phyloP scores from a whole-genome alignment of 257 asterid species.

The Salvia rosmarinus region DNA sequence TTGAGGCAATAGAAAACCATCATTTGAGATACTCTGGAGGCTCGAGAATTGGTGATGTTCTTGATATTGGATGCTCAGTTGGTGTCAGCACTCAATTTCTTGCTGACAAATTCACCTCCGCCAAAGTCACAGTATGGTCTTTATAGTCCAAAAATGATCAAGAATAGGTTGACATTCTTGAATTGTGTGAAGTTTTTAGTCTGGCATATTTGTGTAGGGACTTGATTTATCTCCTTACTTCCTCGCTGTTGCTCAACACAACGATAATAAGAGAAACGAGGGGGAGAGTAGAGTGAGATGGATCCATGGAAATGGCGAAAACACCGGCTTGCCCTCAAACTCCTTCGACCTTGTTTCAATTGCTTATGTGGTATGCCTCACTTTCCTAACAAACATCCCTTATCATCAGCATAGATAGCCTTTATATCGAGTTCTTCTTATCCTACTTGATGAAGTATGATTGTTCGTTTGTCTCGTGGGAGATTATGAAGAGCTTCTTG shows the following conservation, averaged over 20 bases:
- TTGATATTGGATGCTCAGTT: constrained; percentile 92
- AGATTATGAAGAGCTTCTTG: constrained; percentile 14
- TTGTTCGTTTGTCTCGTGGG: not conserved
- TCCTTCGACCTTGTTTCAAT: constrained; percentile 87
- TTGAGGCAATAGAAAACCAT: constrained; percentile 73
- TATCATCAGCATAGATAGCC: not conserved
- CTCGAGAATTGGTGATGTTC: constrained; percentile 52
- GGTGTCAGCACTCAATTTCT: constrained; percentile 88
- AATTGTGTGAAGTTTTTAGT: not conserved
- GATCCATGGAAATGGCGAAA: constrained; percentile 92
- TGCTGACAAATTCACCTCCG: constrained; percentile 68
- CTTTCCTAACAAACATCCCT: not conserved
- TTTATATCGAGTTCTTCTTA: not conserved
- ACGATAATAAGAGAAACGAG: constrained; percentile 56
- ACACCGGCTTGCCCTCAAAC: constrained; percentile 79
- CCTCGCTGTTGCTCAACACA: constrained; percentile 81
- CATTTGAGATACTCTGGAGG: constrained; percentile 55
- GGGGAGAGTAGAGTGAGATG: constrained; percentile 54
- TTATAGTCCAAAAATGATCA: too few relatives aligned
- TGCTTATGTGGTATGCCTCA: constrained; percentile 74
- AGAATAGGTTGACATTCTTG: not conserved
- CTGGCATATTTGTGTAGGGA: constrained; percentile 55
- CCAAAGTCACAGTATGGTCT: constrained; percentile 73
- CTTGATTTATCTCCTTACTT: constrained; percentile 90
- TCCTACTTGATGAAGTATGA: not conserved